These are phyloP conservation scores for Erysimum pusillum DNA, from an alignment of 441 rosid species.

Conservation along the genomic window DNA sequence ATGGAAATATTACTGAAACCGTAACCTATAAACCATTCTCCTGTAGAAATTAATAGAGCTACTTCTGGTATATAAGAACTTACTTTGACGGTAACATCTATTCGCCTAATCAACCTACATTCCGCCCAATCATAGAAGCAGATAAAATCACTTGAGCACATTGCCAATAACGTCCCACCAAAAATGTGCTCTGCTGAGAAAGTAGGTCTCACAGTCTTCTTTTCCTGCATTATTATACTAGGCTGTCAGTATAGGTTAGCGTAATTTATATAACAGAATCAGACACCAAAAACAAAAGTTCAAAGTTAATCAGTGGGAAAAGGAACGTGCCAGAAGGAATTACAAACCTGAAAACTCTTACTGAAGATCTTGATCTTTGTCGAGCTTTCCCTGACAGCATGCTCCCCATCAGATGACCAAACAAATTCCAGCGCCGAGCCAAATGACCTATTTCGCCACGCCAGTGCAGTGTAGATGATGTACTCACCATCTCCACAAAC, in stretches of 20 bases:
- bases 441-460: slow-evolving; percentile 99
- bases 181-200: slow-evolving; percentile 91
- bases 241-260: slow-evolving; percentile 26
- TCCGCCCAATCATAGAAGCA: slow-evolving; percentile 99
- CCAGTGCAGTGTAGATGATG: slow-evolving; percentile 95
- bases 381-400: slow-evolving; percentile 97
- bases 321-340: slow-evolving; percentile 24
- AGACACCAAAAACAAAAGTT: not conserved
- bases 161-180: slow-evolving; percentile 93
- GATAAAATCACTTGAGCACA: slow-evolving; percentile 98
- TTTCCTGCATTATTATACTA: slow-evolving; percentile 74
- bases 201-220: slow-evolving; percentile 84
- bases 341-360: slow-evolving; percentile 90
- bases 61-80: slow-evolving; percentile 40
- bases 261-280: slow-evolving; percentile 21
- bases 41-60: slow-evolving; percentile 22
- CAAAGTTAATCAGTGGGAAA: slow-evolving; percentile 14
- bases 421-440: slow-evolving; percentile 96
- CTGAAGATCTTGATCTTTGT: slow-evolving; percentile 94
- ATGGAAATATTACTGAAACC: slow-evolving; percentile 7
- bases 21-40: slow-evolving; percentile 12
- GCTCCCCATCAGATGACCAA: slow-evolving; percentile 98
- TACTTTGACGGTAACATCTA: slow-evolving; percentile 97
- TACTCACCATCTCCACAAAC: slow-evolving; percentile 99
- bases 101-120: slow-evolving; percentile 94